A percentile compares a stretch with the other conserved stretches of the same genome.
Conservation (phyloP, 2,329 filamentous ascomycete species). For the Penicillium sp. region DNA sequence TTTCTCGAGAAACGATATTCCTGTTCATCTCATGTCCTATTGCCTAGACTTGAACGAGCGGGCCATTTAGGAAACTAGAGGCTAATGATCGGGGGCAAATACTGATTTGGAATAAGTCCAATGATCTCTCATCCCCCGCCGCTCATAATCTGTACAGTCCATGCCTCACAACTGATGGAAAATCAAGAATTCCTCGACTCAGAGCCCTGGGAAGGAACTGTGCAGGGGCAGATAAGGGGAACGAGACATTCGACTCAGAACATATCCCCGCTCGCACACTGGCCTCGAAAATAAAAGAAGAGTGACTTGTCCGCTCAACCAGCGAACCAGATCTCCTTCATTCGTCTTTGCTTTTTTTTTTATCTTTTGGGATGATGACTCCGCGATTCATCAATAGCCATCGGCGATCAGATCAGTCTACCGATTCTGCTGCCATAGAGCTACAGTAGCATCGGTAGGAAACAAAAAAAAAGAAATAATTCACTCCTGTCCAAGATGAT, state of each 20-base stretch:
- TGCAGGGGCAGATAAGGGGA: background rate
- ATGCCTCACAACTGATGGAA: slow-evolving; percentile 3
- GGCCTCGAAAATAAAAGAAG: background rate
- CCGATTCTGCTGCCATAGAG: background rate
- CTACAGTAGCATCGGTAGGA: background rate
- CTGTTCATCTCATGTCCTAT: background rate
- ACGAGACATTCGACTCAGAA: slow-evolving; percentile 7
- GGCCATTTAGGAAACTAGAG: background rate
- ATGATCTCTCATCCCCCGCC: slow-evolving; percentile 1
- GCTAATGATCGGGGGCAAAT: background rate
- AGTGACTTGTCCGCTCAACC: background rate
- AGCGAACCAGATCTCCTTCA: background rate
- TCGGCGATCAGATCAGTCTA: background rate
- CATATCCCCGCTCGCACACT: background rate
- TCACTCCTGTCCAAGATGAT: background rate
- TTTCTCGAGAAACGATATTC: background rate
- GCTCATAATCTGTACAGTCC: slow-evolving; percentile 13
- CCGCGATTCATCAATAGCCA: background rate
- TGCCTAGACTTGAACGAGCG: background rate
- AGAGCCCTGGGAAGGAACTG: slow-evolving; percentile 10
- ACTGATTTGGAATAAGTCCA: background rate
- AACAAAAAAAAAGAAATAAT: background rate
- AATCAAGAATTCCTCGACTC: slow-evolving; percentile 7
- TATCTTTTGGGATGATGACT: background rate
- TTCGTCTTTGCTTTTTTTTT: background rate